A percentile compares a stretch with the other conserved stretches of the same genome.
Evolutionary conservation across 2,329 filamentous ascomycete genomes (phyloP).

Genomic region (Paracamarosporium sp.): DNA sequence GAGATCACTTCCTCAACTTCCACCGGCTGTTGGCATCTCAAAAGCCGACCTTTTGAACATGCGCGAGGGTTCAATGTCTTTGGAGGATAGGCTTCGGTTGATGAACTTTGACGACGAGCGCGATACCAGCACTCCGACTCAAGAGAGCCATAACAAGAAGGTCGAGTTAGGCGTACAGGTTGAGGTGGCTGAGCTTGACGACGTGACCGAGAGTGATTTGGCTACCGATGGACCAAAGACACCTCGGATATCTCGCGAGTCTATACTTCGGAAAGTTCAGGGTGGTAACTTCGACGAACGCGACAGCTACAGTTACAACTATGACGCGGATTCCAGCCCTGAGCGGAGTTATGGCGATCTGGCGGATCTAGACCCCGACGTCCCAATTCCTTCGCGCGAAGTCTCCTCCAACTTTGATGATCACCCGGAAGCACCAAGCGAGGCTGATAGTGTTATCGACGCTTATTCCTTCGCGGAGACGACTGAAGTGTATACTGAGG

Average conservation of each 20-base stretch:
- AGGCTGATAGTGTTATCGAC: slow-evolving; percentile 58
- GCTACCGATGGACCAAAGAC: slow-evolving; percentile 64
- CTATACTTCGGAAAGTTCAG: slow-evolving; percentile 87
- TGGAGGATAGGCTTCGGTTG: slow-evolving; percentile 84
- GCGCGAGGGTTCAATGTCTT: slow-evolving; percentile 74
- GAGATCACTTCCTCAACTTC: slow-evolving; percentile 75
- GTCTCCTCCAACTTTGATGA: slow-evolving; percentile 66
- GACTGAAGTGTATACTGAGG: slow-evolving; percentile 66
- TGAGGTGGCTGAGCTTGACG: slow-evolving; percentile 42
- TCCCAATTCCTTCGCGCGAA: slow-evolving; percentile 88
- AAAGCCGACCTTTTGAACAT: slow-evolving; percentile 83
- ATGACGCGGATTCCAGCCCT: slow-evolving; percentile 59
- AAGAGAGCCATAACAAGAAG: slow-evolving; percentile 41
- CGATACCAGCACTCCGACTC: slow-evolving; percentile 43
- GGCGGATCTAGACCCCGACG: slow-evolving; percentile 77
- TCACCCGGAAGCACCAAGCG: slow-evolving; percentile 65
- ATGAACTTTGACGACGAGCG: slow-evolving; percentile 77
- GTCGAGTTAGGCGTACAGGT: slow-evolving; percentile 34
- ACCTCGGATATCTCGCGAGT: slow-evolving; percentile 89
- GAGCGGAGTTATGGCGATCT: slow-evolving; percentile 62
- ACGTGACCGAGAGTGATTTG: slow-evolving; percentile 42
- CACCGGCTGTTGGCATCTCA: slow-evolving; percentile 68
- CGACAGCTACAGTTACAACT: slow-evolving; percentile 36
- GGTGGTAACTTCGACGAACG: slow-evolving; percentile 62
- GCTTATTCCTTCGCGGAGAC: slow-evolving; percentile 64